These are phyloP conservation scores for Gossypium schwendimanii DNA, from an alignment of 441 rosid genomes.

Conservation along the genomic window DNA sequence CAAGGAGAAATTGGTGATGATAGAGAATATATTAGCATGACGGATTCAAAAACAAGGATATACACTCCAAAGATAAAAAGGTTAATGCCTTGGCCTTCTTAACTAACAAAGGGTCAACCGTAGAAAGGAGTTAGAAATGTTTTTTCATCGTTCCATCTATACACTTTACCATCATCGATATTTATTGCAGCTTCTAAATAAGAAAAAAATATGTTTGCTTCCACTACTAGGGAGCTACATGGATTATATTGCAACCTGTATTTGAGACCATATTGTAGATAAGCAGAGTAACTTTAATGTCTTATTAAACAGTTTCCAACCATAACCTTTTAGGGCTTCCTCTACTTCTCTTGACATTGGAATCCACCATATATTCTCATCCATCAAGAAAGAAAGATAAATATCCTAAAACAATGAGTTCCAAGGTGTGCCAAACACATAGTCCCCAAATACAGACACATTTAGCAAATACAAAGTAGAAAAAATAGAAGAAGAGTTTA, in stretches of 20 bases:
- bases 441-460: not conserved
- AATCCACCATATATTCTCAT: not conserved
- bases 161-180: not conserved
- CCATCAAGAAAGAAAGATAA: not conserved
- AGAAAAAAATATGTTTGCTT: not conserved
- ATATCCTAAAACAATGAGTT: not conserved
- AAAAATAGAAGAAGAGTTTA: not conserved
- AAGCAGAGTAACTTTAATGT: not conserved
- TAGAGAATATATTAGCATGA: not conserved
- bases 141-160: not conserved
- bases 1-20: not conserved
- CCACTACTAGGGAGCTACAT: not conserved
- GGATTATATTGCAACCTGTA: not conserved
- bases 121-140: not conserved
- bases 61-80: not conserved
- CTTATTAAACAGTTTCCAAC: not conserved
- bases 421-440: not conserved
- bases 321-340: not conserved
- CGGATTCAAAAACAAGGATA: not conserved
- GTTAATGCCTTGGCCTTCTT: conserved; percentile 1
- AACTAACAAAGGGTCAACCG: not conserved
- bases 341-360: not conserved
- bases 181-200: not conserved
- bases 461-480: not conserved
- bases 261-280: not conserved